Evolutionary conservation across 2,329 filamentous ascomycete species (phyloP).

Genomic region (Aschersonia sp.): DNA sequence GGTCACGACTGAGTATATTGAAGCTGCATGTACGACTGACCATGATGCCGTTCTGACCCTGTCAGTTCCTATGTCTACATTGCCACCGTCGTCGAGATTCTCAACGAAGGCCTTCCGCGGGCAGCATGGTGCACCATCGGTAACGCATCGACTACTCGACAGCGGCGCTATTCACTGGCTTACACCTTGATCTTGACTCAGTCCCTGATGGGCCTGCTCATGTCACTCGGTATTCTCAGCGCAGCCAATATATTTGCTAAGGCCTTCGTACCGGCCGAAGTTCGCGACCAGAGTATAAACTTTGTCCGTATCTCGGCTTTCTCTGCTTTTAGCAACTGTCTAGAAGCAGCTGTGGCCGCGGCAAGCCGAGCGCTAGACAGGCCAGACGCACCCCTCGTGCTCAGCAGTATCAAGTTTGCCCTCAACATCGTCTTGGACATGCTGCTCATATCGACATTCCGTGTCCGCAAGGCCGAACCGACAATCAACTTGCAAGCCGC

Average conservation of each 20-base stretch:
- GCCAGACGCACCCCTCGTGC: conserved; percentile 53
- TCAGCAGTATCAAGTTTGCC: conserved; percentile 47
- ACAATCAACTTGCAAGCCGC: conserved; percentile 50
- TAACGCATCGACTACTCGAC: conserved; percentile 39
- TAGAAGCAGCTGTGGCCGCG: conserved; percentile 47
- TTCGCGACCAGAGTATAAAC: conserved; percentile 38
- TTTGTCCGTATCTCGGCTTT: conserved; percentile 55
- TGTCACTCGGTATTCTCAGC: conserved; percentile 44
- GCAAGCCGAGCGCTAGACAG: conserved; percentile 52
- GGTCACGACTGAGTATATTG: conserved; percentile 15
- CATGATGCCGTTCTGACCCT: background rate
- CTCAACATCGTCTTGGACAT: conserved; percentile 56
- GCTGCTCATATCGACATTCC: conserved; percentile 51
- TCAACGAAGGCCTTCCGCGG: conserved; percentile 60
- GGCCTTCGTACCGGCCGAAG: conserved; percentile 47
- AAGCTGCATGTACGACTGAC: background rate
- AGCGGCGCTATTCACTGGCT: conserved; percentile 40
- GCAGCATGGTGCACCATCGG: conserved; percentile 57
- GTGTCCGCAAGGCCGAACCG: conserved; percentile 37
- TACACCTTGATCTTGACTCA: conserved; percentile 52
- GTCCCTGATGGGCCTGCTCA: conserved; percentile 36
- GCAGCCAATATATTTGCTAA: conserved; percentile 40
- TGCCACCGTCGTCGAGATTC: conserved; percentile 47
- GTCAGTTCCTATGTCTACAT: conserved; percentile 51
- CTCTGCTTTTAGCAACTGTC: conserved; percentile 42